A percentile compares a stretch with the other conserved stretches of the same genome.
phyloP scores from a whole-genome alignment of 306 rosid species.

The Cercis canadensis region DNA sequence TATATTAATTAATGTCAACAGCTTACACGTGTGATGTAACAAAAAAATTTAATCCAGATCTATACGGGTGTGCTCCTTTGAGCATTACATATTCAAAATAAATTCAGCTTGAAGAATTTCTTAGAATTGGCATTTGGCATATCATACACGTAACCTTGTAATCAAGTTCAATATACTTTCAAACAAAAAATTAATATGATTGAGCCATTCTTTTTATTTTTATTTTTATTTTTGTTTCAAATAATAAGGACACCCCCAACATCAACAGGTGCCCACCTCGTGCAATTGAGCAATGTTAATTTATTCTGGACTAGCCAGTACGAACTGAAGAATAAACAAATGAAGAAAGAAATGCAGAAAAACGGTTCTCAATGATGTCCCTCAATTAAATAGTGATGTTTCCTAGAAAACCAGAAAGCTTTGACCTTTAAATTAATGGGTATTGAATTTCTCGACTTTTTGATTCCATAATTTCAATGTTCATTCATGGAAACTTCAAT shows the following conservation, averaged over 20 bases:
- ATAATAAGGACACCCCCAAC: background rate
- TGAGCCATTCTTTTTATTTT: too few relatives aligned
- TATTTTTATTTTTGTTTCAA: too few relatives aligned
- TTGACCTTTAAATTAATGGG: conserved; percentile 41
- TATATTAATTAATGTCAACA: too few relatives aligned
- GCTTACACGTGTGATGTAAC: too few relatives aligned
- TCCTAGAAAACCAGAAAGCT: conserved; percentile 41
- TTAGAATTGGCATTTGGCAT: background rate
- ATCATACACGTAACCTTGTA: too few relatives aligned
- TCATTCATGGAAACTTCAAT: conserved; percentile 36
- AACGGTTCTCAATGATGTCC: conserved; percentile 34
- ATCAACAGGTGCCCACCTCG: conserved; percentile 39
- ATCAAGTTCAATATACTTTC: too few relatives aligned
- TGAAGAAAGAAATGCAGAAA: too few relatives aligned
- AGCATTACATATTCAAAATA: too few relatives aligned
- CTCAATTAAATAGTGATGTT: conserved; percentile 41
- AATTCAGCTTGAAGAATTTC: too few relatives aligned
- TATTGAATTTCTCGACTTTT: conserved; percentile 51
- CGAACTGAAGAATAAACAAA: conserved; percentile 17
- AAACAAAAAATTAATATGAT: too few relatives aligned
- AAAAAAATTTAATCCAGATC: too few relatives aligned
- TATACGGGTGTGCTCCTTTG: too few relatives aligned
- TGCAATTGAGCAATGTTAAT: conserved; percentile 33
- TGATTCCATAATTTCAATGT: conserved; percentile 34
- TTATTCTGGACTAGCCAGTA: background rate